Percentiles rank a stretch among this genome's conserved stretches.
These are phyloP conservation scores for Fusarium sp. DNA, from an alignment of 2,329 filamentous ascomycete genomes.

Conservation along the genomic window DNA sequence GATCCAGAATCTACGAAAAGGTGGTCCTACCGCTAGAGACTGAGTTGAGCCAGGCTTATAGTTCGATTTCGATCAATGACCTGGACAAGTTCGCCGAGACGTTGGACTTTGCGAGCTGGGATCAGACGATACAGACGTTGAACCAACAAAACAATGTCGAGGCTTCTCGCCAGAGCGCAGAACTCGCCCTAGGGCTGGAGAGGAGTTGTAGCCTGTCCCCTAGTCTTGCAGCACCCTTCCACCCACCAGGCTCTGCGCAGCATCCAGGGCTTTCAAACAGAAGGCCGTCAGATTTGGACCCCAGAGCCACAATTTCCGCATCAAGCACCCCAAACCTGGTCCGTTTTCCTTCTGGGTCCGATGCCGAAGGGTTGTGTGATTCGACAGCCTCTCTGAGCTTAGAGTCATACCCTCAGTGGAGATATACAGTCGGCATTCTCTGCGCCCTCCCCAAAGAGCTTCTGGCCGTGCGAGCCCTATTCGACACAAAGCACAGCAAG, in stretches of 20 bases:
- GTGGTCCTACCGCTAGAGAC: constrained; percentile 13
- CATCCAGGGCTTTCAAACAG: not conserved
- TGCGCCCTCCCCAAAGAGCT: constrained; percentile 22
- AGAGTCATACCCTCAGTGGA: not conserved
- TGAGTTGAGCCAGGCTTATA: constrained; percentile 9
- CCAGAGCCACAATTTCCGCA: not conserved
- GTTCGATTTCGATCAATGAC: constrained; percentile 8
- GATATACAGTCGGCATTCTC: constrained; percentile 20
- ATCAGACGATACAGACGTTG: constrained; percentile 2
- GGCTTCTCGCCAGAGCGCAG: not conserved
- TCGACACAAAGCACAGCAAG: constrained; percentile 9
- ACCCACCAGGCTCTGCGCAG: not conserved
- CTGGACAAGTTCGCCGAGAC: constrained; percentile 7
- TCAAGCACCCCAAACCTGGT: not conserved
- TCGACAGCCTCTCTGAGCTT: not conserved
- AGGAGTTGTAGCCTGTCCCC: not conserved
- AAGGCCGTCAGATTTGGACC: not conserved
- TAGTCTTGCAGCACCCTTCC: not conserved
- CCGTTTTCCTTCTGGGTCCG: not conserved
- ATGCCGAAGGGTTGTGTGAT: not conserved
- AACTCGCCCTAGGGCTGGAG: not conserved
- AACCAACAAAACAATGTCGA: not conserved
- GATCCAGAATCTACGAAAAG: constrained; percentile 8
- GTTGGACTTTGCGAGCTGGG: constrained; percentile 15
- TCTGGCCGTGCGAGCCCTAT: constrained; percentile 13